Percentiles rank a stretch among this genome's conserved stretches.
These are phyloP conservation scores for Kandelia obovata DNA, from an alignment of 345 rosid genomes.

Conservation along the genomic window DNA sequence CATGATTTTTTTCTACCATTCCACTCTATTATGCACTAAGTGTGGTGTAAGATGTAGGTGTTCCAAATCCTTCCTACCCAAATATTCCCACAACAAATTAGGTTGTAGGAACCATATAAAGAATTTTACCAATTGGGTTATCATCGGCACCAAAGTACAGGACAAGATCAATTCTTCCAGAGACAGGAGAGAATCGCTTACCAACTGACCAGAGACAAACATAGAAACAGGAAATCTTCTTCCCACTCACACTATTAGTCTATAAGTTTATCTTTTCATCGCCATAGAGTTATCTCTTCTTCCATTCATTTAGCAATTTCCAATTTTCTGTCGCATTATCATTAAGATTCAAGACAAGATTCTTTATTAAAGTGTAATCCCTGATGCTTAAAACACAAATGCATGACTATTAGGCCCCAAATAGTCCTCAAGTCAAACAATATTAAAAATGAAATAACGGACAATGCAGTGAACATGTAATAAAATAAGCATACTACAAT, in stretches of 20 bases:
- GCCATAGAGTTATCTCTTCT: background rate
- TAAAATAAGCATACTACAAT: background rate
- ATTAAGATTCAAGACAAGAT: background rate
- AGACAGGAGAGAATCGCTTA: too few relatives aligned
- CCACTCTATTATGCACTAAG: too few relatives aligned
- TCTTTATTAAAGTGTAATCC: background rate
- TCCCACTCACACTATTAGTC: background rate
- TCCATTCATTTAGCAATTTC: background rate
- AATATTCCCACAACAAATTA: too few relatives aligned
- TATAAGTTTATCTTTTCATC: background rate
- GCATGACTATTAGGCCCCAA: background rate
- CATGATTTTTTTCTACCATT: too few relatives aligned
- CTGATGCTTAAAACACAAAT: background rate
- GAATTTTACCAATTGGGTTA: too few relatives aligned
- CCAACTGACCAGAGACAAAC: too few relatives aligned
- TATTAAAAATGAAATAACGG: background rate
- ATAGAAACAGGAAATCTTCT: background rate
- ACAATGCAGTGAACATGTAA: background rate
- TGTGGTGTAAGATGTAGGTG: too few relatives aligned
- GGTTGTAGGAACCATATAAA: too few relatives aligned
- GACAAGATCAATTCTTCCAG: too few relatives aligned
- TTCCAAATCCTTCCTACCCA: too few relatives aligned
- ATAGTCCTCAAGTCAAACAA: background rate
- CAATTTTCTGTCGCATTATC: background rate
- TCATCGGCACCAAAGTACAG: too few relatives aligned